phyloP scores from a whole-genome alignment of 306 rosid species.

The peach (Prunus persica) region Prunus_persica_NCBIv2 NC_034014.1:6982001-6982500 shows the following conservation, averaged over 20 bases:
- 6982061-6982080: neutral
- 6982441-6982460: conserved; percentile 62
- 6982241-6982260: conserved; percentile 40
- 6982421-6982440: conserved; percentile 90
- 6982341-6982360: conserved; percentile 52
- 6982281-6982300: conserved; percentile 66
- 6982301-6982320: conserved; percentile 50
- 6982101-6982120: conserved; percentile 35
- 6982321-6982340: conserved; percentile 39
- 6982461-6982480: conserved; percentile 45
- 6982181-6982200: conserved; percentile 87
- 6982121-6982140: conserved; percentile 32
- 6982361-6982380: conserved; percentile 63
- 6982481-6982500: neutral
- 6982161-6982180: conserved; percentile 55
- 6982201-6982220: conserved; percentile 47
- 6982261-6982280: conserved; percentile 59
- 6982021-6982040: neutral
- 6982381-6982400: conserved; percentile 66
- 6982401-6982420: conserved; percentile 73
- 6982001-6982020: neutral
- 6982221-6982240: conserved; percentile 25
- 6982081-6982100: conserved; percentile 36
- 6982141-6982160: conserved; percentile 56
- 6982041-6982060: conserved; percentile 5